Evolutionary conservation across 2,329 filamentous ascomycete species (phyloP), one percentile per base, ranked within the genome.

Genomic region (Dothistroma pini): DNA sequence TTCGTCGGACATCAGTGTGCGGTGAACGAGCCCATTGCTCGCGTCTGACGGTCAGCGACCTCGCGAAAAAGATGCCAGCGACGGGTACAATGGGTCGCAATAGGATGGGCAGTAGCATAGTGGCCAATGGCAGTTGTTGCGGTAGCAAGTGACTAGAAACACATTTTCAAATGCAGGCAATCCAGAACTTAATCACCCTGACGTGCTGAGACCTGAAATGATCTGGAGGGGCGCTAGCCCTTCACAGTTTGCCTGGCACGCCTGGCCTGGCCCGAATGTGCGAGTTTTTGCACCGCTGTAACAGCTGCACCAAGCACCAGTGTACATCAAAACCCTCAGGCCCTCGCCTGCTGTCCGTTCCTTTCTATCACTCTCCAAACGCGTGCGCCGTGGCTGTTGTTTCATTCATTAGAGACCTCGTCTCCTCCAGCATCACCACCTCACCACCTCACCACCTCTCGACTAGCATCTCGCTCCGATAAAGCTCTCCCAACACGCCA

Each of bases 401-500:
- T 35, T 53, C 51, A n/a, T n/a, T 35, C 51, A 21, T 35, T 53
- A 16, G 22, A 32, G 29, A 1, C 2, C n/a, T n/a, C 11, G 16
- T 50, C 11, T 11, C 51, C 8, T 53, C 51, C n/a, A 12, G 8
- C 51, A 35, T n/a, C 48, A 51, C 19, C 21, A 51, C 21, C 2
- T n/a, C n/a, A 25, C 11, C 2, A 31, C 51, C 4, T 2, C 12
- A 34, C n/a, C 2, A 29, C 31, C 25, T 12, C 22, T 14, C 31
- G 12, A 53, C 9, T 16, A 53, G 51, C 51, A 53, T 9, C 31
- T 11, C 51, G 31, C 51, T 53, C 51, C 22, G 25, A 35, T 53
- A 31, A 31, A 51, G 51, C 51, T 53, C 51, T 53, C 48, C 21
- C 51, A 53, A 53, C 51, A 35, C 29, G 51, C 51, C 51, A 53